These are phyloP conservation scores for Marchantia paleacea DNA, from an alignment of 225 moss, liverwort and hornwort genomes.

Conservation along the genomic window DNA sequence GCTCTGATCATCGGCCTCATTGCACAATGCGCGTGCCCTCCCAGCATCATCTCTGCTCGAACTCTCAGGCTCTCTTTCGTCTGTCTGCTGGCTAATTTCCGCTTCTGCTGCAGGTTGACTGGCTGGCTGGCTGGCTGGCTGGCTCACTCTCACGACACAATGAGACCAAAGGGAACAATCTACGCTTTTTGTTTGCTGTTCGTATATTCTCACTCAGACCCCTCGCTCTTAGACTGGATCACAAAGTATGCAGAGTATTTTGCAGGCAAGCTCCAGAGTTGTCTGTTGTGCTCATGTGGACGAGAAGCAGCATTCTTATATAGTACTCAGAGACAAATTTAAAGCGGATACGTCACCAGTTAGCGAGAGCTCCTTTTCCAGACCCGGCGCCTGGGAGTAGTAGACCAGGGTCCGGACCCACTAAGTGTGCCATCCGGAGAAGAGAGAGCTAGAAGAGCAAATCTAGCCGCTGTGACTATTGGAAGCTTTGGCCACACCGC, in stretches of 20 bases:
- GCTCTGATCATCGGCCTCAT: not conserved
- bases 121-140: not conserved
- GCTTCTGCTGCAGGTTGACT: not conserved
- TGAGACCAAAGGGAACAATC: not conserved
- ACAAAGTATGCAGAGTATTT: not conserved
- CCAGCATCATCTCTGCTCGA: not conserved
- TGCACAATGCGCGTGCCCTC: constrained; percentile 1
- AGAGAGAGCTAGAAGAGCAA: not conserved
- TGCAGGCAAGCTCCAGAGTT: constrained; percentile 4
- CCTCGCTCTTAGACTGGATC: too few species aligned
- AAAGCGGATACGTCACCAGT: constrained; percentile 1
- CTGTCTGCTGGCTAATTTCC: not conserved
- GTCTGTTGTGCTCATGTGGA: constrained; percentile 9
- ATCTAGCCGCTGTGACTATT: too few species aligned
- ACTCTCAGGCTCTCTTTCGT: not conserved
- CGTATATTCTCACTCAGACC: not conserved
- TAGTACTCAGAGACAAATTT: not conserved
- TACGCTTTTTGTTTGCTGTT: constrained; percentile 6
- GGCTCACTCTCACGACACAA: not conserved
- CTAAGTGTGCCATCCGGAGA: not conserved
- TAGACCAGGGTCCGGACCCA: constrained; percentile 1
- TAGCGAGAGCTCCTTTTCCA: not conserved
- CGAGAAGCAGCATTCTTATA: not conserved
- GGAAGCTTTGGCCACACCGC: too few species aligned
- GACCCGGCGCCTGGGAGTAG: not conserved